These are phyloP conservation scores for Alternaria triticina DNA, from an alignment of 2,329 filamentous ascomycete genomes.

Conservation along the genomic window DNA sequence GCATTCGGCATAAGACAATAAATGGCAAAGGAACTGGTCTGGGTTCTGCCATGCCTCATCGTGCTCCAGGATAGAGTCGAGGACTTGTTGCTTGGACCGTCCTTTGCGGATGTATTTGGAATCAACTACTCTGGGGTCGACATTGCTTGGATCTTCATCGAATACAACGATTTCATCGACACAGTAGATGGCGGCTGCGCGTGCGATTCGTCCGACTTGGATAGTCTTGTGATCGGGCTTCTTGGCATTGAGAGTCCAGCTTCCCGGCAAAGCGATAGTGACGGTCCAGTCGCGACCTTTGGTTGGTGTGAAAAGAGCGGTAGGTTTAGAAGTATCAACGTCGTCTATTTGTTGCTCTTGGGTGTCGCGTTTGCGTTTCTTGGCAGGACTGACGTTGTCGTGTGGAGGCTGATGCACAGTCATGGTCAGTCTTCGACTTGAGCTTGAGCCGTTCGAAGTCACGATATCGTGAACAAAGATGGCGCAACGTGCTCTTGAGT, in stretches of 20 bases:
- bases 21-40: slow-evolving; percentile 78
- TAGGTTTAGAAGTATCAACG: slow-evolving; percentile 69
- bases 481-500: neutral
- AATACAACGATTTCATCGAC: slow-evolving; percentile 86
- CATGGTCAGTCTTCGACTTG: neutral
- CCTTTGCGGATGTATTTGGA: slow-evolving; percentile 27
- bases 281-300: slow-evolving; percentile 74
- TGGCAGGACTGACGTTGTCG: slow-evolving; percentile 13
- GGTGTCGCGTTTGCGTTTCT: slow-evolving; percentile 23
- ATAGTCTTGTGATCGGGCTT: slow-evolving; percentile 78
- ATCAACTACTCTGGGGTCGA: slow-evolving; percentile 30
- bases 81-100: slow-evolving; percentile 52
- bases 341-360: slow-evolving; percentile 16
- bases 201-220: slow-evolving; percentile 76
- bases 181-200: slow-evolving; percentile 80
- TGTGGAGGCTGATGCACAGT: slow-evolving; percentile 18
- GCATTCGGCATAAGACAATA: slow-evolving; percentile 82
- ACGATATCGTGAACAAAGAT: neutral
- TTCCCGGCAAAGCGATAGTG: slow-evolving; percentile 79
- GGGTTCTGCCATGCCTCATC: slow-evolving; percentile 70
- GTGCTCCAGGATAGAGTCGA: slow-evolving; percentile 45
- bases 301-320: slow-evolving; percentile 70
- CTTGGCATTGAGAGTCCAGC: slow-evolving; percentile 68
- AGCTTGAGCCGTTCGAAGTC: neutral
- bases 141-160: slow-evolving; percentile 66